Evolutionary conservation across 768 basidiomycete species (phyloP), one percentile per base, ranked within the genome.

Genomic region (Exidia glandulosa): DNA sequence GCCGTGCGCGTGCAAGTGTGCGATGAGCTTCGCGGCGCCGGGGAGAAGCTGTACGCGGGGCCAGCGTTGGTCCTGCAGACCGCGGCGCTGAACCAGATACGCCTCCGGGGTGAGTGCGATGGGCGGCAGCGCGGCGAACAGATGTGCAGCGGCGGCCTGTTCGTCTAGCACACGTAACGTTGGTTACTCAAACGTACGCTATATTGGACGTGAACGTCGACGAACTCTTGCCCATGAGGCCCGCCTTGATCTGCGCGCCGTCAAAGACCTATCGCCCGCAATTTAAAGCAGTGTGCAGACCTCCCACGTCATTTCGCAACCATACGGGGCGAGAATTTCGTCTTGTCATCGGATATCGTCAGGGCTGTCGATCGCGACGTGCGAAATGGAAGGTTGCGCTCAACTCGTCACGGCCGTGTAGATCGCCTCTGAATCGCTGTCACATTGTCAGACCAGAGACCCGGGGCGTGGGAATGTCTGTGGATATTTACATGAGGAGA

Each of bases 151-250:
- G 2, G 87, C 81, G 50, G 79, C 81, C 36, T 75, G 71, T 73
- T 87, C 85, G 60, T 86, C 91, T 88, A 67, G 13, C 30, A 25
- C 23, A n/a, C n/a, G n/a, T n/a, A n/a, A n/a, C n/a, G n/a, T 10
- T 25, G 29, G 48, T 56, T 19, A 32, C 3, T 10, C 7, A 29
- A 29, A 32, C 9, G 19, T n/a, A n/a, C n/a, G n/a, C n/a, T n/a
- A n/a, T n/a, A n/a, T n/a, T n/a, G n/a, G 16, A 6, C 29, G 30
- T 30, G 36, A 56, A 60, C 7, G 48, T 9, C 16, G 13, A 70
- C 77, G 59, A 55, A 89, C 90, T 81, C 76, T 87, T 88, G 59
- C 90, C 90, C 90, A 92, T 93, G 60, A 87, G 81, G 0, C 86
- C 87, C n/a, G 87, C 84, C 68, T 92, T 91, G 60, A 92, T 89